Percentiles rank a stretch among this genome's conserved stretches.
These are phyloP conservation scores for Nicotiana tabacum DNA, from an alignment of 257 asterid species.

Conservation along the genomic window DNA sequence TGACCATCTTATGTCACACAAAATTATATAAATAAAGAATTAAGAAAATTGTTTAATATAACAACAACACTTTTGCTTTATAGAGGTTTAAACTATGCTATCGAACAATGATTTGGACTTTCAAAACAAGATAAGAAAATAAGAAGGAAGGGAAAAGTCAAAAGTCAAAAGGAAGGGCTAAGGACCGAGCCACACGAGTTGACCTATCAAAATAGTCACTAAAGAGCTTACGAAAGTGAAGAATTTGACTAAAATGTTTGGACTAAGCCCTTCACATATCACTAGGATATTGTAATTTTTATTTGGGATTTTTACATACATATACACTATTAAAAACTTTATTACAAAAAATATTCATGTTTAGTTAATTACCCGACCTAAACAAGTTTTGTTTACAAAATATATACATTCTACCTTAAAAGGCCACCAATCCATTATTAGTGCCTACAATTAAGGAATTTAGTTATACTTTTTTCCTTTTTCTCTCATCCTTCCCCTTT, in stretches of 20 bases:
- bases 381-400: too few species aligned
- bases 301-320: too few species aligned
- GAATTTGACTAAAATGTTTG: not conserved
- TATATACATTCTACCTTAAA: too few species aligned
- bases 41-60: not conserved
- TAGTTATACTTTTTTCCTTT: too few species aligned
- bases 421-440: too few species aligned
- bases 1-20: not conserved
- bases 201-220: not conserved
- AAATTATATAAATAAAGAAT: not conserved
- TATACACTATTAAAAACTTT: too few species aligned
- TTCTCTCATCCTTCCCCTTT: too few species aligned
- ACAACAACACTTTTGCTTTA: not conserved
- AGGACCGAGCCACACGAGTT: not conserved
- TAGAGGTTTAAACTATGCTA: conserved; percentile 2
- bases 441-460: too few species aligned
- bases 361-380: too few species aligned
- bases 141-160: not conserved
- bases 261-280: not conserved
- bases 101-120: not conserved
- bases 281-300: too few species aligned
- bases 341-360: too few species aligned
- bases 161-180: not conserved
- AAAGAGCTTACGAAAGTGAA: not conserved
- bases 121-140: not conserved